phyloP scores from a whole-genome alignment of 2,329 filamentous ascomycete genomes.

The Achaetomium macrosporum region DNA sequence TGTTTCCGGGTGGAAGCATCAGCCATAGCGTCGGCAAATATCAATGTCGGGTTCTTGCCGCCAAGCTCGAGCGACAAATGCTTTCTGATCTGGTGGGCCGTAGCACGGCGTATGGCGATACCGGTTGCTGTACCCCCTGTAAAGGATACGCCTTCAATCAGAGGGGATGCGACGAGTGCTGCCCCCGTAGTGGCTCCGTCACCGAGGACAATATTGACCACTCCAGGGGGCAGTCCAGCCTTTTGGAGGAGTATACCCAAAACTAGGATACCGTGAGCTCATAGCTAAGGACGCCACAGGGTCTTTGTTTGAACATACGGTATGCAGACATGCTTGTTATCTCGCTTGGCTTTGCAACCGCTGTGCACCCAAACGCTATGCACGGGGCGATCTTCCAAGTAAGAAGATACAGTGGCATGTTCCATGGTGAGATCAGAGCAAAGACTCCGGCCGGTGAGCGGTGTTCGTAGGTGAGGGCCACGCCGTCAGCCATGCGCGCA shows the following conservation, averaged over 20 bases:
- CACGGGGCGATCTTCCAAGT: slow-evolving; percentile 34
- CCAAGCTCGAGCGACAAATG: slow-evolving; percentile 34
- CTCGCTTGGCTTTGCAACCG: slow-evolving; percentile 32
- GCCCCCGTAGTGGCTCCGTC: slow-evolving; percentile 30
- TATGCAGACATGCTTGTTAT: slow-evolving; percentile 31
- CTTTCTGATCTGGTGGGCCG: slow-evolving; percentile 30
- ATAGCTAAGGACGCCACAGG: neutral
- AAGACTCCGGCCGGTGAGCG: slow-evolving; percentile 32
- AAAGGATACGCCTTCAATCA: slow-evolving; percentile 30
- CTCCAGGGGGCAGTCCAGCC: slow-evolving; percentile 27
- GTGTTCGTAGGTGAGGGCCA: slow-evolving; percentile 31
- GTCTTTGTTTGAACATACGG: slow-evolving; percentile 9
- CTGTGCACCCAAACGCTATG: slow-evolving; percentile 33
- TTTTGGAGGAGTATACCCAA: slow-evolving; percentile 24
- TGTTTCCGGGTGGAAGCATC: slow-evolving; percentile 36
- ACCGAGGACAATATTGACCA: slow-evolving; percentile 31
- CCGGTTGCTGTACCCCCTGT: slow-evolving; percentile 32
- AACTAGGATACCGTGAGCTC: slow-evolving; percentile 14
- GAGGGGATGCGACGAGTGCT: slow-evolving; percentile 25
- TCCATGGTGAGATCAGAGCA: slow-evolving; percentile 32
- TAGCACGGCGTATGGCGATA: slow-evolving; percentile 28
- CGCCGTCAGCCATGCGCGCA: slow-evolving; percentile 29
- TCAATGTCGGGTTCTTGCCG: slow-evolving; percentile 47
- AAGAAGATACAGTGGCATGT: slow-evolving; percentile 33
- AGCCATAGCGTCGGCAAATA: slow-evolving; percentile 44